Base-by-base conservation (phyloP, 2,329 filamentous ascomycete genomes). In the Coleophoma crateriformis region DNA sequence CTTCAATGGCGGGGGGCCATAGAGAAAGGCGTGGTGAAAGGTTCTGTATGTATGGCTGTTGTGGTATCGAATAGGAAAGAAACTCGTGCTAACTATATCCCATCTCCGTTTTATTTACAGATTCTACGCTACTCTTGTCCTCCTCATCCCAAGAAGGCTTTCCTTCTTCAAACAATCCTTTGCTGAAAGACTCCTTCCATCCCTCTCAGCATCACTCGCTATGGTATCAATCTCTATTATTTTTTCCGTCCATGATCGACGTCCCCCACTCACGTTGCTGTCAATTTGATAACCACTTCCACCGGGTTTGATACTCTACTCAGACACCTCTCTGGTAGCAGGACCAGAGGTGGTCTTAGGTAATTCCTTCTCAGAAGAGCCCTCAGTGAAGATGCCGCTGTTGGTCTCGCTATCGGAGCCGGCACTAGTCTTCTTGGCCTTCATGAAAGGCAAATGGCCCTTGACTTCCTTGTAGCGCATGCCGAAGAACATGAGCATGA, bases 381-480 rank as follows among this genome's bases (percentile, higher is more conserved):
- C 39, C 10, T 20, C 35, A 15, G 45, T 38, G 11, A 50, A 46
- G 11, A 50, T n/a, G 7, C 35, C 45, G 38, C 40, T 53, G 46
- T 46, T 54, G 10, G 12, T 38, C 15, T 34, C 20, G 32, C 51
- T 54, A 3, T 39, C 32, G 33, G 33, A 17, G 35, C 46, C 7
- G 12, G 20, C 15, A 17, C 12, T 35, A 40, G 43, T 39, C 11
- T 51, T 27, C 47, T 56, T 53, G 13, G 47, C 46, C 39, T 60
- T 63, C 47, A 53, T 47, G 32, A 61, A 63, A 27, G 76, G 75
- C 58, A 68, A 71, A 52, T 70, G 71, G 3, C 75, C 76, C 8
- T 71, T 72, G 50, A 67, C 69, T 69, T 94, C 88, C 54, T 78
- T 78, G 69, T 81, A 88, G 39, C 84, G 76, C 74, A 92, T 76